Percentiles rank a stretch among this genome's conserved stretches.
Conservation (phyloP, 148 eudicot genomes). For the Hydrangea macrophylla region DNA sequence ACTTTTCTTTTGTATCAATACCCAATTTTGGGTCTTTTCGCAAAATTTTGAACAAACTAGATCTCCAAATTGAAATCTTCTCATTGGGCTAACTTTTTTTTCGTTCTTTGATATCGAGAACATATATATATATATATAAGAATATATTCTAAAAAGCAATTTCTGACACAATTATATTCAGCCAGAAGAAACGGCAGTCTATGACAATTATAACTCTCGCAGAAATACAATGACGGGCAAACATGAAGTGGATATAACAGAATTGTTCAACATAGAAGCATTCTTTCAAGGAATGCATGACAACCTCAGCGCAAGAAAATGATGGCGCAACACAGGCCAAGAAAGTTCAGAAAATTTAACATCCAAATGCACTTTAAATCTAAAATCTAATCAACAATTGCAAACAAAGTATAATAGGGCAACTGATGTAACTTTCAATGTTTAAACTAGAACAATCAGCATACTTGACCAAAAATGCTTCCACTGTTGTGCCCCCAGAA, state of each 20-base stretch:
- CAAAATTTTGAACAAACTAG: neutral
- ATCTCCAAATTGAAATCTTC: neutral
- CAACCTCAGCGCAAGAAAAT: conserved; percentile 1
- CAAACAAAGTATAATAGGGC: neutral
- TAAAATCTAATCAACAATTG: conserved; percentile 5
- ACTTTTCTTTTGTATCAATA: neutral
- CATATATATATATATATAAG: no score
- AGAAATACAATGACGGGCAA: no score
- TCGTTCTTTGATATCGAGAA: no score
- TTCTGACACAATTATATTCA: neutral
- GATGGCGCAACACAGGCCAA: conserved; percentile 3
- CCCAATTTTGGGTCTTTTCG: neutral
- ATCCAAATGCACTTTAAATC: neutral
- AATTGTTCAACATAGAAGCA: neutral
- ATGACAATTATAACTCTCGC: no score
- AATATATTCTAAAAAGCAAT: neutral
- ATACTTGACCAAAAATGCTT: conserved; percentile 15
- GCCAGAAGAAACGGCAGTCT: neutral
- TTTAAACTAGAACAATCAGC: conserved; percentile 10
- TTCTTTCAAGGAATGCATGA: neutral
- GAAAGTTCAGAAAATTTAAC: conserved; percentile 5
- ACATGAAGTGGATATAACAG: no score
- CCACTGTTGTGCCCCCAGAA: neutral
- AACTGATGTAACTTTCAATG: neutral
- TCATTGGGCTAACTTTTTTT: no score